Evolutionary conservation across 768 basidiomycete species (phyloP).

Genomic region (Xerocomus potaroensis): DNA sequence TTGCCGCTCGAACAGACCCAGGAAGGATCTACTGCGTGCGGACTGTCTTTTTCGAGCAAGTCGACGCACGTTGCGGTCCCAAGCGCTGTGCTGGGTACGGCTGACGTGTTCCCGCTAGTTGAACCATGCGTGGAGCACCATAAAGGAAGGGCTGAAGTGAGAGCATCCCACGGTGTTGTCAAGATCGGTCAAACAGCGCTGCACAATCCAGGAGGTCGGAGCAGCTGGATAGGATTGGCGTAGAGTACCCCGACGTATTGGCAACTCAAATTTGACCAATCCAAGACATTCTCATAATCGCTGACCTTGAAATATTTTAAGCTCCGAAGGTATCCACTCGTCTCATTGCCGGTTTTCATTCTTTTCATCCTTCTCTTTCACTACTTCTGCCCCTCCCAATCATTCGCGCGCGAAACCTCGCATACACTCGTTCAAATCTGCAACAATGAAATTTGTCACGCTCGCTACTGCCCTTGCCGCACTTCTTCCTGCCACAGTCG

Average conservation of each 20-base stretch:
- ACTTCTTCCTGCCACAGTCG: conserved; percentile 34
- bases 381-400: neutral
- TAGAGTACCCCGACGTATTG: no score
- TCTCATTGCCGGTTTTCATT: neutral
- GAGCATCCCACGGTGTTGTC: conserved; percentile 44
- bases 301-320: conserved; percentile 20
- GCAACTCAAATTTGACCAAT: no score
- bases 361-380: conserved; percentile 2
- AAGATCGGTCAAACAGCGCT: conserved; percentile 94
- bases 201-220: conserved; percentile 87
- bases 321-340: conserved; percentile 22
- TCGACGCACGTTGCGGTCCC: conserved; percentile 35
- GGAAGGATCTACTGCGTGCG: conserved; percentile 14
- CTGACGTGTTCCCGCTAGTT: conserved; percentile 37
- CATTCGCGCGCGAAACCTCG: conserved; percentile 12
- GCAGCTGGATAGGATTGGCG: conserved; percentile 85
- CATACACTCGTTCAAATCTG: conserved; percentile 10
- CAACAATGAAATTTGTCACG: conserved; percentile 36
- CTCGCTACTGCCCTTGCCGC: conserved; percentile 29
- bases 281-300: neutral
- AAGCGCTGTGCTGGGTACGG: conserved; percentile 72
- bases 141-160: conserved; percentile 7
- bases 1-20: conserved; percentile 15
- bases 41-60: conserved; percentile 26
- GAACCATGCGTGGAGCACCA: conserved; percentile 11